Percentiles rank a stretch among this genome's conserved stretches.
These are phyloP conservation scores for Epichloe coenophiala DNA, from an alignment of 2,329 filamentous ascomycete genomes.

Conservation along the genomic window DNA sequence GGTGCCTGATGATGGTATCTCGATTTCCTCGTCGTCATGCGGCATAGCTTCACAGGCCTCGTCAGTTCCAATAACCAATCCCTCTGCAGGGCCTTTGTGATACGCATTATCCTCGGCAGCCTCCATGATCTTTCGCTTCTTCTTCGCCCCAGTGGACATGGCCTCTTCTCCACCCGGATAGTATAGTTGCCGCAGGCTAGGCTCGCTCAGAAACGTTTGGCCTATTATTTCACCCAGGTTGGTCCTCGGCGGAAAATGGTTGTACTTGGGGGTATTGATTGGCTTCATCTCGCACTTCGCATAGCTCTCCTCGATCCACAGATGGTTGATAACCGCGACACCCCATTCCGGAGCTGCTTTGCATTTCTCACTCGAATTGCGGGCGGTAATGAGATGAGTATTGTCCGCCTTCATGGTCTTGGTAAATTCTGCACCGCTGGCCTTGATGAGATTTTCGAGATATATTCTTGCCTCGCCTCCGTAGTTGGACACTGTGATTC, in stretches of 20 bases:
- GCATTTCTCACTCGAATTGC: conserved; percentile 83
- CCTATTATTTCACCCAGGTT: conserved; percentile 90
- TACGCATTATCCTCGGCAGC: conserved; percentile 38
- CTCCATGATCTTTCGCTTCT: conserved; percentile 37
- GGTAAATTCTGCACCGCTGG: conserved; percentile 77
- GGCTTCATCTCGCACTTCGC: conserved; percentile 69
- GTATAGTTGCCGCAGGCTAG: conserved; percentile 49
- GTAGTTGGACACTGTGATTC: conserved; percentile 91
- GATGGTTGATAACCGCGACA: conserved; percentile 78
- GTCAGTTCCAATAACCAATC: conserved; percentile 29
- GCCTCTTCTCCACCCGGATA: conserved; percentile 46
- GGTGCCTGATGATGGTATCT: conserved; percentile 19
- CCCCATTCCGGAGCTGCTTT: conserved; percentile 87
- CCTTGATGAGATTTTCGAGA: conserved; percentile 78
- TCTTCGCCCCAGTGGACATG: conserved; percentile 28
- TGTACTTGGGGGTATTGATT: conserved; percentile 63
- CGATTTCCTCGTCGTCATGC: conserved; percentile 24
- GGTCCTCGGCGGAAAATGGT: conserved; percentile 73
- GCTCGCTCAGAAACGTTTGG: conserved; percentile 65
- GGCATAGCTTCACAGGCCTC: conserved; percentile 30
- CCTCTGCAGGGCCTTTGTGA: conserved; percentile 31
- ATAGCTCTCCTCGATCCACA: conserved; percentile 97
- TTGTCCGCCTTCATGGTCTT: conserved; percentile 93
- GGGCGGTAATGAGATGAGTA: conserved; percentile 87
- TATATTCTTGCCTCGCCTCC: conserved; percentile 88